Percentiles rank a stretch among this genome's conserved stretches.
phyloP scores from a whole-genome alignment of 1,139 yeast species.

The Pneumocystis wakefieldiae region DNA sequence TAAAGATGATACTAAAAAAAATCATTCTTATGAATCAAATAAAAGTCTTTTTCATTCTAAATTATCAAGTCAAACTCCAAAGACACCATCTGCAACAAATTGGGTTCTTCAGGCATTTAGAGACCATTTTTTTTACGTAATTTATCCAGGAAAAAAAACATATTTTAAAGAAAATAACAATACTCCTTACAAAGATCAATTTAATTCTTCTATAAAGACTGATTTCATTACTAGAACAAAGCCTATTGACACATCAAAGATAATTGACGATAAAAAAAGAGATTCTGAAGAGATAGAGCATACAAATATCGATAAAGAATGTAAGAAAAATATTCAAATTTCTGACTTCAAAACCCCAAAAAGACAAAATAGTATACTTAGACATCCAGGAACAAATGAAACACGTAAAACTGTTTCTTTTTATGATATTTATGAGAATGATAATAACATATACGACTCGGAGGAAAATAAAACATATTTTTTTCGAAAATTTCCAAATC shows the following conservation, averaged over 20 bases:
- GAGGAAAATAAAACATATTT: not conserved
- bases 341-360: not conserved
- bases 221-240: not conserved
- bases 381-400: not conserved
- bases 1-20: not conserved
- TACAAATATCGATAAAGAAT: not conserved
- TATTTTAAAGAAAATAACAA: not conserved
- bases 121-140: not conserved
- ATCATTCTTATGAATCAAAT: not conserved
- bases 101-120: not conserved
- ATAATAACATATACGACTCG: not conserved
- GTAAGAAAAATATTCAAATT: not conserved
- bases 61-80: not conserved
- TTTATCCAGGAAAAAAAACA: not conserved
- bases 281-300: not conserved
- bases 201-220: not conserved
- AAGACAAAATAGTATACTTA: not conserved
- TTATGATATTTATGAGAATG: not conserved
- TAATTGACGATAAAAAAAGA: not conserved
- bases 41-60: not conserved
- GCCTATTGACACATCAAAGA: not conserved
- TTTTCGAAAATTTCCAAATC: not conserved
- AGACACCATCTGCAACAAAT: not conserved
- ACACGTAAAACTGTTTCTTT: not conserved
- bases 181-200: not conserved